Base-by-base conservation (phyloP, 2,329 filamentous ascomycete species). In the Fusarium burgessii region DNA sequence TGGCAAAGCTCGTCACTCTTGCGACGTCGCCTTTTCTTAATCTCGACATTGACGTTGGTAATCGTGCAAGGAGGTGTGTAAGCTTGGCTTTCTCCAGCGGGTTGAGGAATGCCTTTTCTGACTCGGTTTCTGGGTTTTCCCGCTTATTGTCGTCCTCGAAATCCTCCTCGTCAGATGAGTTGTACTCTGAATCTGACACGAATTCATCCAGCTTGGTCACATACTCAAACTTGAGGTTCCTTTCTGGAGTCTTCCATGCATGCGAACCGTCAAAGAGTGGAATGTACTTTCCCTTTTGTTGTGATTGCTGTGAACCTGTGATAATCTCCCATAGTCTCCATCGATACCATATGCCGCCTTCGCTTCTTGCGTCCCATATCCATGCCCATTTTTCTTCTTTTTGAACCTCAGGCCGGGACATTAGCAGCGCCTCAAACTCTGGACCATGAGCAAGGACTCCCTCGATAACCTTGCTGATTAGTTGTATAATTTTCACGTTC, bases 361-460 rank as follows among this genome's bases (percentile, higher is more conserved):
- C 85, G 76, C 91, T 95, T 71, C 91, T 88, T 23, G 94, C 88
- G 79, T 98, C 92, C 91, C 93, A 99, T 8, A 99, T 85, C 93
- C 95, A 99, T 0, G 94, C 92, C 90, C 95, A 98, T 72, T 92
- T 94, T 79, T 97, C 93, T 65, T 97, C 93, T 42, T 87, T 88
- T 78, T 97, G 93, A 2, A 98, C 92, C 58, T 94, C 90, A 0
- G 92, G 89, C 20, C 93, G 87, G 52, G 91, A 92, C 96, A 98
- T 98, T 10, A 99, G 86, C 4, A 97, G 84, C 8, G 95, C 94
- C 80, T 99, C 96, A 66, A 97, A 97, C 76, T 96, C 93, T 0
- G 93, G 90, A 0, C 95, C 94, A 73, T 96, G 90, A 25, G 90
- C 89, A 12, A 98, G 83, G 1, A 98, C 85, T 5, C 88, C 87